A percentile compares a stretch with the other conserved stretches of the same genome.
Evolutionary conservation across 2,329 filamentous ascomycete genomes (phyloP).

Genomic region (Lasiodiplodia sp.): DNA sequence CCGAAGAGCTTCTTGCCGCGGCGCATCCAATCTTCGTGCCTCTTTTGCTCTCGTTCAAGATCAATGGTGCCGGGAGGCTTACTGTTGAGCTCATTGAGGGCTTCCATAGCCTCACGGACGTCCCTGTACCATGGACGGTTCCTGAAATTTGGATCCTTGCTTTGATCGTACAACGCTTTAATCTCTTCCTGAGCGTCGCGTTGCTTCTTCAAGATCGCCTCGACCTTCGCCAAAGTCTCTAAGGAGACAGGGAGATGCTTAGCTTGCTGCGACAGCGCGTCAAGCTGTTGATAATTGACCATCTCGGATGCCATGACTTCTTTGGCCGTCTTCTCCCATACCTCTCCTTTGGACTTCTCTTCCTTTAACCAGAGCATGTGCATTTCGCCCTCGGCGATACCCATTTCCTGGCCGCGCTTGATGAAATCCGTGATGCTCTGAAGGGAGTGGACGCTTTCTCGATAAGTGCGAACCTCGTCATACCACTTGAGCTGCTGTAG

Average conservation of each 20-base stretch:
- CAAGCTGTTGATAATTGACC: slow-evolving; percentile 92
- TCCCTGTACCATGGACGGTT: slow-evolving; percentile 87
- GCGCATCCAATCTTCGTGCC: slow-evolving; percentile 99
- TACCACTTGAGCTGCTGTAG: slow-evolving; percentile 91
- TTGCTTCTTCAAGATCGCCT: slow-evolving; percentile 94
- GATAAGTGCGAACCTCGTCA: slow-evolving; percentile 72
- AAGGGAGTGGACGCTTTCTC: slow-evolving; percentile 72
- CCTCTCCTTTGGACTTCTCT: slow-evolving; percentile 76
- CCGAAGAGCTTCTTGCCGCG: slow-evolving; percentile 97
- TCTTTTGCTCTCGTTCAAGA: slow-evolving; percentile 90
- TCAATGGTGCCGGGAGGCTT: slow-evolving; percentile 92
- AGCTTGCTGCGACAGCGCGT: slow-evolving; percentile 87
- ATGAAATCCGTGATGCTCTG: slow-evolving; percentile 82
- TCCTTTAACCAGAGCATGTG: slow-evolving; percentile 78
- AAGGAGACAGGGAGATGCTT: slow-evolving; percentile 79
- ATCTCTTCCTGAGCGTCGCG: slow-evolving; percentile 92
- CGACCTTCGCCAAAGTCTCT: slow-evolving; percentile 81
- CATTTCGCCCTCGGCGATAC: slow-evolving; percentile 80
- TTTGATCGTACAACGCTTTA: slow-evolving; percentile 78
- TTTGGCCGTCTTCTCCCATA: slow-evolving; percentile 92
- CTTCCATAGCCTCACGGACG: slow-evolving; percentile 88
- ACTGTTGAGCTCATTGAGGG: slow-evolving; percentile 86
- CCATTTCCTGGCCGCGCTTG: slow-evolving; percentile 76
- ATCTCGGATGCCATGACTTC: slow-evolving; percentile 91
- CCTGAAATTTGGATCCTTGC: slow-evolving; percentile 74